Base-by-base conservation (phyloP, 345 rosid genomes). In the Bruguiera sexangula region DNA sequence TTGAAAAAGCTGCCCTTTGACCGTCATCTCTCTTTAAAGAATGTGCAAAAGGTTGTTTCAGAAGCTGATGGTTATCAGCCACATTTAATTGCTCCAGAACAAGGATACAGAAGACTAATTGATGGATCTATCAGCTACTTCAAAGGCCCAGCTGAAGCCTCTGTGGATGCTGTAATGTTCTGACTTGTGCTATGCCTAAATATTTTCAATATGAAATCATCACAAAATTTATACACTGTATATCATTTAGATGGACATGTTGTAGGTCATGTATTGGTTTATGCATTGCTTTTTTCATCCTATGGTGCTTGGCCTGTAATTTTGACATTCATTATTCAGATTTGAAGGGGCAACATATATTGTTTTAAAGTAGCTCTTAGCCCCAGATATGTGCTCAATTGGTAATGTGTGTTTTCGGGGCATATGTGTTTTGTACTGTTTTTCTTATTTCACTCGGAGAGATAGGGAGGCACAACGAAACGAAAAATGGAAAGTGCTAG, bases 31-130 rank as follows among this genome's bases (percentile, higher is more conserved):
- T 92, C 98, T 46, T 69, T 85, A 57, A 95, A 87, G 85, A 95
- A 92, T 87, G 99, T 95, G 64, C 97, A 90, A 77, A 95, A 86
- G 79, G 94, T 95, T 68, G 99, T 95, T 60, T 90, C 98, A 62
- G 90, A 95, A 82, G 99, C 99, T 64, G 99, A 95, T 85, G 99
- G 99, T 81, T 95, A 95, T 83, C 99, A 95, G 82, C 99, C 99
- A 68, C 99, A 95, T 87, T 82, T 95, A 80, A 92, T 95, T 79
- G 99, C 99, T 82, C 98, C 98, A 62, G 99, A 95, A 73, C 99
- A 95, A 85, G 99, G 98, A 69, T 95, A 95, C 73, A 87, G 98
- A 87, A 87, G 99, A 84, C 94, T 95, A 67, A 95, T 95, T 79
- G 98, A 95, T 81, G 98, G 96, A 67, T 85, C 99, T 48, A 95